phyloP scores from a whole-genome alignment of 257 asterid genomes.

The Handroanthus guayacan region DNA sequence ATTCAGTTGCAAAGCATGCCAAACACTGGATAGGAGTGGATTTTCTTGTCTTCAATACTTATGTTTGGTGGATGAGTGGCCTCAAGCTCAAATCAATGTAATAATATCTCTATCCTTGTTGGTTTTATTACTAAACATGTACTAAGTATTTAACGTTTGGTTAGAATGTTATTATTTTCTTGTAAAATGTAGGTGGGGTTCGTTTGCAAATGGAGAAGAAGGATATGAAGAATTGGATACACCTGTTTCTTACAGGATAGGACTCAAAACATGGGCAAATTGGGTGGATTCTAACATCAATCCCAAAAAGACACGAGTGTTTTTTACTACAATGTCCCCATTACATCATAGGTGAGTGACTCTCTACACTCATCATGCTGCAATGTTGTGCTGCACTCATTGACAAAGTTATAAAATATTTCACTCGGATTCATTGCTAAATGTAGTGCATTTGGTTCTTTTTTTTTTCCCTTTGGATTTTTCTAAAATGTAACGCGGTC shows the following conservation, averaged over 20 bases:
- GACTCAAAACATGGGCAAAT: slow-evolving; percentile 89
- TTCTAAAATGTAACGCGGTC: no score
- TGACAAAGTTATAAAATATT: no score
- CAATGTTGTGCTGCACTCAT: not conserved
- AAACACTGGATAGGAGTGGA: slow-evolving; percentile 84
- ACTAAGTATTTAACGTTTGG: not conserved
- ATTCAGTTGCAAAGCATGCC: slow-evolving; percentile 82
- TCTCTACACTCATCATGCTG: not conserved
- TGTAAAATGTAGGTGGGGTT: slow-evolving; percentile 73
- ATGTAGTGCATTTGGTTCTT: no score
- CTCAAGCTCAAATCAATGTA: slow-evolving; percentile 76
- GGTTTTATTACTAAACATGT: not conserved
- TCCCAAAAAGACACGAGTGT: slow-evolving; percentile 73
- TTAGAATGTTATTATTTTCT: not conserved
- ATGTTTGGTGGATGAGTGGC: slow-evolving; percentile 98
- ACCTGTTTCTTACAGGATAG: slow-evolving; percentile 68
- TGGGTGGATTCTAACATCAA: slow-evolving; percentile 87
- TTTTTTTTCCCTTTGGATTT: no score
- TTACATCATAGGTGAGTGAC: slow-evolving; percentile 65
- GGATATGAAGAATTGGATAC: slow-evolving; percentile 80
- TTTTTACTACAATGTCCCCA: slow-evolving; percentile 93
- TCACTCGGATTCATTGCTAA: no score
- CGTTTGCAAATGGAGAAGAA: slow-evolving; percentile 79
- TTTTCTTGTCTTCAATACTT: slow-evolving; percentile 80
- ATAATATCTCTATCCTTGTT: slow-evolving; percentile 38